These are phyloP conservation scores for Apiospora pterosperma DNA, from an alignment of 2,329 filamentous ascomycete genomes.

Conservation along the genomic window DNA sequence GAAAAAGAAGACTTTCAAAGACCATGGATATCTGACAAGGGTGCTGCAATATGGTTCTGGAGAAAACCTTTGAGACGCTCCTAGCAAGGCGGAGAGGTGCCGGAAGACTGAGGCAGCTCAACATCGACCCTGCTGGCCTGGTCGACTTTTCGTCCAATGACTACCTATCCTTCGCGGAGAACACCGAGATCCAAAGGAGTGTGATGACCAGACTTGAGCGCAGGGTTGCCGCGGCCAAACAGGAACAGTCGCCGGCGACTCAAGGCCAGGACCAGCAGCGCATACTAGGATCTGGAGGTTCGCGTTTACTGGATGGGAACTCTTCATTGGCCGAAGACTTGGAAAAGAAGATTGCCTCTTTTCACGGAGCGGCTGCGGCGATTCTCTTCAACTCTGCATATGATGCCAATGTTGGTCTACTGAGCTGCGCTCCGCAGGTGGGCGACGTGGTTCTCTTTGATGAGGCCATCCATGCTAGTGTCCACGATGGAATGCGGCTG, in stretches of 20 bases:
- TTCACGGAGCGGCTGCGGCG: conserved; percentile 42
- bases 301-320: conserved; percentile 52
- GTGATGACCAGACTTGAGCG: not conserved
- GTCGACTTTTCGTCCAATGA: conserved; percentile 77
- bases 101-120: conserved; percentile 41
- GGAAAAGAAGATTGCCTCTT: conserved; percentile 43
- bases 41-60: conserved; percentile 10
- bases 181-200: not conserved
- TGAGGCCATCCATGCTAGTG: conserved; percentile 73
- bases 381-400: conserved; percentile 59
- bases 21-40: not conserved
- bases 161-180: conserved; percentile 70
- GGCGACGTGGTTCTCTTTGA: conserved; percentile 68
- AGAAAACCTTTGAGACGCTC: conserved; percentile 16
- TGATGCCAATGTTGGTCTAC: conserved; percentile 63
- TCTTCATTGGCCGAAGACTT: conserved; percentile 38
- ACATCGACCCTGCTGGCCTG: conserved; percentile 60
- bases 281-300: conserved; percentile 45
- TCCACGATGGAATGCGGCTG: conserved; percentile 72
- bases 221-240: not conserved
- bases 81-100: conserved; percentile 22
- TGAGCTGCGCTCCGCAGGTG: conserved; percentile 56
- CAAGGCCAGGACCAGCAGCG: not conserved
- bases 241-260: not conserved
- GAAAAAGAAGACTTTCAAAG: not conserved